A percentile compares a stretch with the other conserved stretches of the same genome.
Conservation (phyloP, 352 stramenopile species). For the Globisporangium irregulare region DNA sequence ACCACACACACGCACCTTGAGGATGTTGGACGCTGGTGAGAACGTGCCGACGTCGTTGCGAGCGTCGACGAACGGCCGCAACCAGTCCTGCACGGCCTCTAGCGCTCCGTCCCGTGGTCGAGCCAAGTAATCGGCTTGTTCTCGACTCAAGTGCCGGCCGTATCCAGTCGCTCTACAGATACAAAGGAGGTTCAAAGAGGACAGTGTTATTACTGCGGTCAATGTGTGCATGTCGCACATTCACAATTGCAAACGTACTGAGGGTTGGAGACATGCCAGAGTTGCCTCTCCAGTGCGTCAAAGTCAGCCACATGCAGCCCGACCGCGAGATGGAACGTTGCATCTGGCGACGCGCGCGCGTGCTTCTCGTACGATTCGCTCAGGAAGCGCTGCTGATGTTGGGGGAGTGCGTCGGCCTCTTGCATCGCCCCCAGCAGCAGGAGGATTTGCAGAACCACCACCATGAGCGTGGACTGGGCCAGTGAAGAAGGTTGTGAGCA, state of each 20-base stretch:
- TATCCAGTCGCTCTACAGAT: conserved; percentile 46
- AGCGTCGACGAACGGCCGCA: conserved; percentile 22
- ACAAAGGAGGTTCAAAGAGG: neutral
- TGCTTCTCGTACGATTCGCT: conserved; percentile 32
- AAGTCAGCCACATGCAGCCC: conserved; percentile 53
- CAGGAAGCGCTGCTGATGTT: conserved; percentile 15
- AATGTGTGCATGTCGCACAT: neutral
- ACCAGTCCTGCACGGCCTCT: conserved; percentile 45
- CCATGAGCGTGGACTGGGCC: neutral
- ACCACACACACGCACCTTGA: conserved; percentile 21
- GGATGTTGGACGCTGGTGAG: conserved; percentile 37
- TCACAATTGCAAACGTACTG: conserved; percentile 30
- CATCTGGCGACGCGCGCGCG: conserved; percentile 31
- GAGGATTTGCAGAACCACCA: neutral
- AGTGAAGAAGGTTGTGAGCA: neutral
- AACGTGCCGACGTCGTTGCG: conserved; percentile 23
- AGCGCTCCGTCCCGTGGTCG: conserved; percentile 41
- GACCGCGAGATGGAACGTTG: conserved; percentile 50
- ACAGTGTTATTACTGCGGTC: neutral
- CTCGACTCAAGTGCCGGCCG: conserved; percentile 40
- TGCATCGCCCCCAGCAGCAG: neutral
- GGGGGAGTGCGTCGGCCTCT: conserved; percentile 6
- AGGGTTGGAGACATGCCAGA: conserved; percentile 58
- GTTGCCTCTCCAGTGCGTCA: conserved; percentile 36
- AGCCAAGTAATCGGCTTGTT: conserved; percentile 43